Percentiles rank a stretch among this genome's conserved stretches.
Conservation (phyloP, 192 early-diverging fungal species). For the Piromyces sp. region DNA sequence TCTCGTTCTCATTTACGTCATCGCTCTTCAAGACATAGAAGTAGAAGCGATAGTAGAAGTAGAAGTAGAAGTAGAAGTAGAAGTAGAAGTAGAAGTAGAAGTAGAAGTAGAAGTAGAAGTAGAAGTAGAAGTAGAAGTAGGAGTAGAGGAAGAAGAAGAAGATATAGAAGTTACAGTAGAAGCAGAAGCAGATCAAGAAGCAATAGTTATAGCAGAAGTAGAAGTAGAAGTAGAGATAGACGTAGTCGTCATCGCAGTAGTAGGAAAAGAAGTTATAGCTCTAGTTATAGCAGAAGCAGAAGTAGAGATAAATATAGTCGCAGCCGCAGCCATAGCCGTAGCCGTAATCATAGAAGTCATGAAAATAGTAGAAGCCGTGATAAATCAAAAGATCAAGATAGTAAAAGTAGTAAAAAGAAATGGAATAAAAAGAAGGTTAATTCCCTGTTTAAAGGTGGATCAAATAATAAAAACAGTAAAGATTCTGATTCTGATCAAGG, state of each 20-base stretch:
- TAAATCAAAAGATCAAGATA: background rate
- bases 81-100: background rate
- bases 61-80: background rate
- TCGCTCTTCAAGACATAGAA: background rate
- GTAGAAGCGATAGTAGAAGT: background rate
- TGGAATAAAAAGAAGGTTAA: background rate
- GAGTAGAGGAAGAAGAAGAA: background rate
- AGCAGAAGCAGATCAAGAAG: conserved; percentile 4
- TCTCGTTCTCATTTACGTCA: background rate
- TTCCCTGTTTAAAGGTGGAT: background rate
- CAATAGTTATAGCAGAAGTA: conserved; percentile 4
- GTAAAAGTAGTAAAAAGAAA: background rate
- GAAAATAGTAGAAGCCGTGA: background rate
- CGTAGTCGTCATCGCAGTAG: background rate
- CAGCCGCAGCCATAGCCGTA: background rate
- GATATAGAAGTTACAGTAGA: background rate
- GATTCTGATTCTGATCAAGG: background rate
- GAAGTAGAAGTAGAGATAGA: conserved; percentile 6
- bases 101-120: background rate
- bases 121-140: background rate
- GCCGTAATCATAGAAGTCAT: background rate
- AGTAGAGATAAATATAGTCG: background rate
- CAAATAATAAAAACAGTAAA: background rate
- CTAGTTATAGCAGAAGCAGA: background rate
- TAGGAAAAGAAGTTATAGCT: background rate